Evolutionary conservation across 2,329 filamentous ascomycete genomes (phyloP), one percentile per base, ranked within the genome.

Genomic region (Paecilomyces sp.): DNA sequence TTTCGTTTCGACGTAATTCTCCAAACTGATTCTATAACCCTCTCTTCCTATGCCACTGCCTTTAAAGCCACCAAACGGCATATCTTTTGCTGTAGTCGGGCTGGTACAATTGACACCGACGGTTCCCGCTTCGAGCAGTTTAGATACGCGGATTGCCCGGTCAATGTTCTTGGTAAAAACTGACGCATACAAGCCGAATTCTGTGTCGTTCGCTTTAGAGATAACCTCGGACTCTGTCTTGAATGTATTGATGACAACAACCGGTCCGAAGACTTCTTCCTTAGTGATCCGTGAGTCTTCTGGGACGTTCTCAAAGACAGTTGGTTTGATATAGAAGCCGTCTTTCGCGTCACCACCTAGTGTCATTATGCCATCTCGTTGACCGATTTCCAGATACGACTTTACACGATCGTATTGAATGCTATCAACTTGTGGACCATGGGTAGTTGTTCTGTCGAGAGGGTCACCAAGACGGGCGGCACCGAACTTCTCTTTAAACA

Each of bases 281-380:
- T 63, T 68, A 64, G 74, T 69, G 25, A 61, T 58, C n/a, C 24
- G 18, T 53, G 57, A 69, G 18, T 58, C 74, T 30, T 85, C 79
- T 31, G 80, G 84, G 64, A 93, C 88, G 69, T 89, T 85, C 76
- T 84, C 87, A 81, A 83, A 91, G 78, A 95, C 90, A 70, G 91
- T 95, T 47, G 91, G 91, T 80, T 92, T 82, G 76, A 95, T 91
- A 81, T 94, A 95, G 84, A 89, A 93, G 61, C 90, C 90, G 81
- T 91, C 87, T 68, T 83, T 77, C 57, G 89, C 89, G 73, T 88
- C 87, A 66, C 86, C 87, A 63, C 86, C 87, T 55, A 80, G 82
- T 66, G 85, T 85, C 63, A 93, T 71, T 56, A 84, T 85, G 65
- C 86, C 87, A 31, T 81, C 80, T 62, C 84, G 79, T 77, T 87